phyloP scores from a whole-genome alignment of 1,284 basidiomycete species.

The Athelia psychrophila region DNA sequence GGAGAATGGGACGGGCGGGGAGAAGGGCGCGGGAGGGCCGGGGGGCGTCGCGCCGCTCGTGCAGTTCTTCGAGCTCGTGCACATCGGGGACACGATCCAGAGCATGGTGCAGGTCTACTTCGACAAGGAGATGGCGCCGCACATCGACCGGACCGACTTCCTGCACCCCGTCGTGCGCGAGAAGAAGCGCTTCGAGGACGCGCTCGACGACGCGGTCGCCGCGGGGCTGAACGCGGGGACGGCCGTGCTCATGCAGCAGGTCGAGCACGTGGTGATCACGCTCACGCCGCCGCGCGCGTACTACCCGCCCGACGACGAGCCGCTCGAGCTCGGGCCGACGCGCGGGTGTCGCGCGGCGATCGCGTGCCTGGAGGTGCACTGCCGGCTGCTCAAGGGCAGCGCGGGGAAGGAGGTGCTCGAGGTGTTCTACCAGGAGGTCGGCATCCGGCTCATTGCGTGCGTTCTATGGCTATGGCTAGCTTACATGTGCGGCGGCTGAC shows the following conservation, averaged over 20 bases:
- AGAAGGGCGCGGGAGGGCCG: too few relatives aligned
- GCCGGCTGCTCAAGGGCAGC: constrained; percentile 86
- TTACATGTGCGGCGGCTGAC: too few relatives aligned
- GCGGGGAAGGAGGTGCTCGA: constrained; percentile 96
- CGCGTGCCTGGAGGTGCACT: constrained; percentile 85
- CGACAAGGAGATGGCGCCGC: constrained; percentile 87
- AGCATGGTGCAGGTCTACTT: constrained; percentile 98
- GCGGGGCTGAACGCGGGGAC: constrained; percentile 92
- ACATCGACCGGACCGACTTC: constrained; percentile 93
- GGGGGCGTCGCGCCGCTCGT: constrained; percentile 86
- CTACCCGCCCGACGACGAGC: constrained; percentile 78
- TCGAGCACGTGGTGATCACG: constrained; percentile 89
- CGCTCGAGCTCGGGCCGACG: constrained; percentile 81
- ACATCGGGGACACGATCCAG: constrained; percentile 96
- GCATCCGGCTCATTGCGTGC: constrained; percentile 87
- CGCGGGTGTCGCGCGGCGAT: constrained; percentile 85
- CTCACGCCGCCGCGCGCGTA: constrained; percentile 87
- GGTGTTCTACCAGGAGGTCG: constrained; percentile 97
- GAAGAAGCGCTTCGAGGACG: constrained; percentile 94
- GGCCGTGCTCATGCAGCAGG: constrained; percentile 95
- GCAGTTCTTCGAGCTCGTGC: constrained; percentile 97
- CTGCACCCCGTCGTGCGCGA: constrained; percentile 91
- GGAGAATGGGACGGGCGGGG: too few relatives aligned
- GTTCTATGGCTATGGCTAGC: constrained; percentile 23
- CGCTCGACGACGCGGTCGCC: constrained; percentile 91